These are phyloP conservation scores for Conticribra weissflogii DNA, from an alignment of 108 stramenopile species.

Conservation along the genomic window DNA sequence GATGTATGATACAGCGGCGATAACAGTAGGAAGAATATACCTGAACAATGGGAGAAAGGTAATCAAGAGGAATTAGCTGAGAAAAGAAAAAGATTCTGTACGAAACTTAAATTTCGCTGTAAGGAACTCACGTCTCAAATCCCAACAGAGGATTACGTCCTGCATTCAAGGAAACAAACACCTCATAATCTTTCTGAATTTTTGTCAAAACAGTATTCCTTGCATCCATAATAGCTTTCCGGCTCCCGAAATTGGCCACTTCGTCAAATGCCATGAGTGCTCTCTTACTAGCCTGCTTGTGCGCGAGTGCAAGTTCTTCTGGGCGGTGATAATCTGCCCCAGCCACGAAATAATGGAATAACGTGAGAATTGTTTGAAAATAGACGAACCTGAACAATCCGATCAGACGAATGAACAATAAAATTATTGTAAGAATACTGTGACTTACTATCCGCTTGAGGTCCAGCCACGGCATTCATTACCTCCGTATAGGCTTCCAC, in stretches of 20 bases:
- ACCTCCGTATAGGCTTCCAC: slow-evolving; percentile 80
- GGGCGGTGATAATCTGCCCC: slow-evolving; percentile 81
- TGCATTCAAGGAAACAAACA: slow-evolving; percentile 84
- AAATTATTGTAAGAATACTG: no score
- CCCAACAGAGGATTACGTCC: slow-evolving; percentile 90
- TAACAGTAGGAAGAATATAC: slow-evolving; percentile 83
- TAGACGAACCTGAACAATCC: no score
- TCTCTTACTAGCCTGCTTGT: slow-evolving; percentile 50
- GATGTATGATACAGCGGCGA: slow-evolving; percentile 80
- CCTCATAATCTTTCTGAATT: slow-evolving; percentile 69
- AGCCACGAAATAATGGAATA: no score
- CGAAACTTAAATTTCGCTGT: not conserved
- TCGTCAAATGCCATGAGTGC: slow-evolving; percentile 79
- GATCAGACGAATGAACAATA: no score
- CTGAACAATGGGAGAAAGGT: slow-evolving; percentile 27
- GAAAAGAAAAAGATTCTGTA: slow-evolving; percentile 3
- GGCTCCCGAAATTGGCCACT: slow-evolving; percentile 94
- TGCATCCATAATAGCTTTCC: slow-evolving; percentile 69
- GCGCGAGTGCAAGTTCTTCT: slow-evolving; percentile 76
- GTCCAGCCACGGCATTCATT: slow-evolving; percentile 91
- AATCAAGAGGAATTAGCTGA: not conserved
- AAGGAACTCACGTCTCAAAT: slow-evolving; percentile 65
- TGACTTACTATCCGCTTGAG: slow-evolving; percentile 60
- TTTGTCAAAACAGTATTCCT: slow-evolving; percentile 62
- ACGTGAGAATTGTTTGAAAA: no score